Percentiles rank a stretch among this genome's conserved stretches.
Evolutionary conservation across 116 monocot species (phyloP).

Genomic region (Trichopus zeylanicus): DNA sequence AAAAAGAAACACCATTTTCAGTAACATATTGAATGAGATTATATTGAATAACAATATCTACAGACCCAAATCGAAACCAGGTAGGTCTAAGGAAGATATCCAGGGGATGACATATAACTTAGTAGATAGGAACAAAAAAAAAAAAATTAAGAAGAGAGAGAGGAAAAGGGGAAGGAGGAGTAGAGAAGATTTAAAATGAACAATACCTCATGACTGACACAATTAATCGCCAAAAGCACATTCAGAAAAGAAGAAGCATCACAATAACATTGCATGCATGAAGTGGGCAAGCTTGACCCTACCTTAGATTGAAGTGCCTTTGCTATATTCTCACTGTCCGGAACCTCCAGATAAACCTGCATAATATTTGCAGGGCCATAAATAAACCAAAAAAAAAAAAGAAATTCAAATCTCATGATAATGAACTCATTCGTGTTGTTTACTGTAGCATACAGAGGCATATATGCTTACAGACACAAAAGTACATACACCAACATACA

Average conservation of each 20-base stretch:
- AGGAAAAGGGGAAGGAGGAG: not conserved
- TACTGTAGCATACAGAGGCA: too few species aligned
- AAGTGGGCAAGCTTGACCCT: not conserved
- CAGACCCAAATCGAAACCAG: too few species aligned
- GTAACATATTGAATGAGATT: not conserved
- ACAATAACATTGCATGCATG: too few species aligned
- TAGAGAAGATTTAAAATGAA: not conserved
- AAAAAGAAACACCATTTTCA: not conserved
- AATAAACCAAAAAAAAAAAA: not conserved
- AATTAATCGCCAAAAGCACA: too few species aligned
- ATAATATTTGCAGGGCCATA: not conserved
- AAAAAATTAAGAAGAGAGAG: too few species aligned
- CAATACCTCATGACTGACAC: too few species aligned
- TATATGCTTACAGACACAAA: too few species aligned
- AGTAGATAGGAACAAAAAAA: not conserved
- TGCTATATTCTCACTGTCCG: constrained; percentile 60
- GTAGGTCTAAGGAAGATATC: too few species aligned
- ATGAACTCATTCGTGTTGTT: too few species aligned
- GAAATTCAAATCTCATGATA: too few species aligned
- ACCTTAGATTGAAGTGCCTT: constrained; percentile 77
- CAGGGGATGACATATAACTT: not conserved
- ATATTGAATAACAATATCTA: not conserved
- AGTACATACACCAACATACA: too few species aligned
- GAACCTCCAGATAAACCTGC: constrained; percentile 87
- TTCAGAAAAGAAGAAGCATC: too few species aligned